These are phyloP conservation scores for Globisporangium paroecandrum DNA, from an alignment of 352 stramenopile species.

Conservation along the genomic window DNA sequence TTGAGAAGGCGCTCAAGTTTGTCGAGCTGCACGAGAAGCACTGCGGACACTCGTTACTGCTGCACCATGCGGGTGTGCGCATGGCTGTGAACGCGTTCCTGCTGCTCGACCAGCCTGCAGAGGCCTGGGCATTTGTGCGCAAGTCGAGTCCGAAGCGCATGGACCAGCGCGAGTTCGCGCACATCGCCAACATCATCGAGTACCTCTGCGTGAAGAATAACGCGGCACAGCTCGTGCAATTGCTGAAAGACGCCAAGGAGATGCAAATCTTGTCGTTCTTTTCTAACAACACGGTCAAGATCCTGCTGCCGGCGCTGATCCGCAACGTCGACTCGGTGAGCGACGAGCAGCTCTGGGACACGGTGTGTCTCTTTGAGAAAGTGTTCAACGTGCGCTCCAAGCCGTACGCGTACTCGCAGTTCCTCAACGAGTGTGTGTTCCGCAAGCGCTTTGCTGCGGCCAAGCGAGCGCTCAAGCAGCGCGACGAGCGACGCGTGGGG, in stretches of 20 bases:
- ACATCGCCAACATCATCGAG: slow-evolving; percentile 42
- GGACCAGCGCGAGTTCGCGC: slow-evolving; percentile 22
- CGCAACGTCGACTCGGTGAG: slow-evolving; percentile 26
- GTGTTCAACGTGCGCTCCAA: slow-evolving; percentile 36
- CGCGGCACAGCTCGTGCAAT: slow-evolving; percentile 24
- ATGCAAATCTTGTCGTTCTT: slow-evolving; percentile 26
- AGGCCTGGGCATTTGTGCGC: slow-evolving; percentile 41
- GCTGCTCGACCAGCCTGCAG: slow-evolving; percentile 37
- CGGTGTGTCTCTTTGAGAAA: slow-evolving; percentile 24
- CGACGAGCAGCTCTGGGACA: slow-evolving; percentile 36
- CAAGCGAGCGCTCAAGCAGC: slow-evolving; percentile 30
- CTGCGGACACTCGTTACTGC: slow-evolving; percentile 11
- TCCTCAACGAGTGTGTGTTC: slow-evolving; percentile 40
- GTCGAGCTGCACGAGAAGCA: slow-evolving; percentile 34
- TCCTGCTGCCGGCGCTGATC: slow-evolving; percentile 37
- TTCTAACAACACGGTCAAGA: slow-evolving; percentile 37
- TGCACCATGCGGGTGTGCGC: slow-evolving; percentile 38
- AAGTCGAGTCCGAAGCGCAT: slow-evolving; percentile 22
- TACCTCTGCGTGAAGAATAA: slow-evolving; percentile 41
- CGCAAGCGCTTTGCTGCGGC: slow-evolving; percentile 26
- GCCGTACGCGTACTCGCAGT: slow-evolving; percentile 32
- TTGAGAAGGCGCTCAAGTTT: slow-evolving; percentile 37
- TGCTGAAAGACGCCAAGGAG: slow-evolving; percentile 36
- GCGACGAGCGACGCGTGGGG: slow-evolving; percentile 20
- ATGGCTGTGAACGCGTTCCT: slow-evolving; percentile 58